Evolutionary conservation across 1,284 basidiomycete genomes (phyloP).

Genomic region (Pascua sp.): DNA sequence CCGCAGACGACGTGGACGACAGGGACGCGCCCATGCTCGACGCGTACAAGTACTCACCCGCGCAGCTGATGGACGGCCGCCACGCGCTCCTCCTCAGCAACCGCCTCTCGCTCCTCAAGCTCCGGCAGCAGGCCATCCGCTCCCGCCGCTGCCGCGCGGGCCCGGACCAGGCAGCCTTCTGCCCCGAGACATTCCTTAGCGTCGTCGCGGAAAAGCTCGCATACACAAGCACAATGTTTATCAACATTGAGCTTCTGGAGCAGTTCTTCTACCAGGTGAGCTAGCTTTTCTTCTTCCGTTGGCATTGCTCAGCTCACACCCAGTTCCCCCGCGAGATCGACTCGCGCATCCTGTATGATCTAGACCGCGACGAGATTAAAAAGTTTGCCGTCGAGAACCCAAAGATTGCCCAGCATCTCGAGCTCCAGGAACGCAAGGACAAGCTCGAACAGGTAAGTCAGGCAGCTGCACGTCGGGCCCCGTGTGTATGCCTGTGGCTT

Average conservation of each 20-base stretch:
- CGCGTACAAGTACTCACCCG: conserved; percentile 85
- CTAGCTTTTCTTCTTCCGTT: background rate
- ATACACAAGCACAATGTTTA: conserved; percentile 95
- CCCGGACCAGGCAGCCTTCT: conserved; percentile 80
- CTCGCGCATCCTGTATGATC: conserved; percentile 84
- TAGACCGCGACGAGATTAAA: conserved; percentile 79
- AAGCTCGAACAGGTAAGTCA: conserved; percentile 83
- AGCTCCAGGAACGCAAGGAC: conserved; percentile 93
- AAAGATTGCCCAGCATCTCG: conserved; percentile 76
- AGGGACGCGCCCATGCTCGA: conserved; percentile 56
- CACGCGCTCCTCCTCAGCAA: conserved; percentile 85
- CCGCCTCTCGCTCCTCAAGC: conserved; percentile 73
- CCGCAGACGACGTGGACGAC: conserved; percentile 19
- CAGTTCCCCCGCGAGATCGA: conserved; percentile 97
- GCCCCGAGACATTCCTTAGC: conserved; percentile 94
- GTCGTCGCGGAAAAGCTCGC: conserved; percentile 97
- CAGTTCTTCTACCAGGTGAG: conserved; percentile 96
- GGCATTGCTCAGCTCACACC: background rate
- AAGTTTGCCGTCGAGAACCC: conserved; percentile 93
- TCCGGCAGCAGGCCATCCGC: conserved; percentile 77
- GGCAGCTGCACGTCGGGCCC: background rate
- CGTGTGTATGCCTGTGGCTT: background rate
- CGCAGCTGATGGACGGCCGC: conserved; percentile 83
- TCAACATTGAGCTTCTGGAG: conserved; percentile 93
- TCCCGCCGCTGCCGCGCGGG: conserved; percentile 83